phyloP scores from a whole-genome alignment of 140 eudicot species.

The Stevia rebaudiana region DNA sequence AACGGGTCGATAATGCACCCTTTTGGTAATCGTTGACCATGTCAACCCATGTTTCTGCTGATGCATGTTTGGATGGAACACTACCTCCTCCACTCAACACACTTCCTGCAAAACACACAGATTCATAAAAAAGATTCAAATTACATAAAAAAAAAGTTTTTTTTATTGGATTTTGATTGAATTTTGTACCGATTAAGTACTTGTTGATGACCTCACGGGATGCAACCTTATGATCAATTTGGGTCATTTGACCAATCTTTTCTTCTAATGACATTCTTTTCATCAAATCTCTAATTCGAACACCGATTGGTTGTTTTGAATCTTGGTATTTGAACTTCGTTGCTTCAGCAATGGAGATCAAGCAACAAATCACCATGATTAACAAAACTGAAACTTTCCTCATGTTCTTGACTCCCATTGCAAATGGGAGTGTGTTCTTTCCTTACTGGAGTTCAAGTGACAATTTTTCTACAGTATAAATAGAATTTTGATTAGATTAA shows the following conservation, averaged over 20 bases:
- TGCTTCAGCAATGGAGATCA: conserved; percentile 28
- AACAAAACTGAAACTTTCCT: conserved; percentile 18
- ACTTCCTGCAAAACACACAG: conserved; percentile 41
- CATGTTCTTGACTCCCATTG: conserved; percentile 28
- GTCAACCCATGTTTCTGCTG: conserved; percentile 46
- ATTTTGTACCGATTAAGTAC: conserved; percentile 42
- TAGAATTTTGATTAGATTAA: conserved; percentile 8
- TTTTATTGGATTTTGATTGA: neutral
- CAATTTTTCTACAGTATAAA: conserved; percentile 15
- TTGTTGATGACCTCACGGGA: conserved; percentile 42
- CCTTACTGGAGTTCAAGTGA: conserved; percentile 6
- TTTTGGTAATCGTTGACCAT: conserved; percentile 56
- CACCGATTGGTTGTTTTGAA: conserved; percentile 35
- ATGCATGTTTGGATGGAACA: conserved; percentile 45
- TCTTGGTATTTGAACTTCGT: conserved; percentile 40
- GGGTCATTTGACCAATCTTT: conserved; percentile 64
- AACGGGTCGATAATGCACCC: conserved; percentile 47
- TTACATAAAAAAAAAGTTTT: neutral
- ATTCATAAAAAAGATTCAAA: conserved; percentile 13
- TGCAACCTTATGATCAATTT: conserved; percentile 40
- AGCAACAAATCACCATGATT: conserved; percentile 30
- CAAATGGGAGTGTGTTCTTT: conserved; percentile 22
- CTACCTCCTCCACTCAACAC: conserved; percentile 68
- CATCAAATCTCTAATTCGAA: conserved; percentile 41
- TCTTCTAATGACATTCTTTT: conserved; percentile 47